Evolutionary conservation across 768 basidiomycete genomes (phyloP), one percentile per base, ranked within the genome.

Genomic region (Neoboletus subvelutipes): DNA sequence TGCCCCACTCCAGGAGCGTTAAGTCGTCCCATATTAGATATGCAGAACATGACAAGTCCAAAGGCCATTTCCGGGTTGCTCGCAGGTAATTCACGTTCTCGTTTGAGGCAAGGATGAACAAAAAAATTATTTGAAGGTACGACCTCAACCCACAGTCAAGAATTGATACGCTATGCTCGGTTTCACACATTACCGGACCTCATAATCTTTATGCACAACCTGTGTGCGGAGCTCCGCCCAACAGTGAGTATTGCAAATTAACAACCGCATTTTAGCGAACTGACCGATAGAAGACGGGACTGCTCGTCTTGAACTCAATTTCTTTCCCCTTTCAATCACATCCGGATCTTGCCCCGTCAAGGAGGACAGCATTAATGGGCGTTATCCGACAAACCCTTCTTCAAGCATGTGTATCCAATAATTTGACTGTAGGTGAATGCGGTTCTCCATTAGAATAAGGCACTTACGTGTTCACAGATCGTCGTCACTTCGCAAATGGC

Each of bases 401-500:
- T 28, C 76, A 76, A 62, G 71, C 76, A n/a, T 79, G 80, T 51
- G 72, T 78, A 29, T 68, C 78, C 9, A 74, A 75, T 48, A 77
- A 75, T 45, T 54, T 87, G 50, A 80, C 84, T 22, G 87, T 86
- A 63, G 54, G 71, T 57, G 42, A 49, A 49, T 45, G 36, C 51
- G 9, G 34, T 53, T 49, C 15, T 18, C 31, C 45, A 26, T 54
- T 52, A 33, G 45, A 37, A 45, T 18, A 52, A 46, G 45, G 29
- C 36, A 33, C 52, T 58, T 61, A 45, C 52, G 60, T 51, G 29
- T 33, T 28, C 33, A 46, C 50, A 83, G 82, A 72, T 82, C 45
- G 76, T 88, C 45, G 74, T 80, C 34, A 88, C 87, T 3, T 84
- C 84, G 24, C 88, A 91, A 66, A 75, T 91, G 60, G 78, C 85